phyloP scores from a whole-genome alignment of 2,329 filamentous ascomycete genomes.

The Colletotrichum noveboracense region DNA sequence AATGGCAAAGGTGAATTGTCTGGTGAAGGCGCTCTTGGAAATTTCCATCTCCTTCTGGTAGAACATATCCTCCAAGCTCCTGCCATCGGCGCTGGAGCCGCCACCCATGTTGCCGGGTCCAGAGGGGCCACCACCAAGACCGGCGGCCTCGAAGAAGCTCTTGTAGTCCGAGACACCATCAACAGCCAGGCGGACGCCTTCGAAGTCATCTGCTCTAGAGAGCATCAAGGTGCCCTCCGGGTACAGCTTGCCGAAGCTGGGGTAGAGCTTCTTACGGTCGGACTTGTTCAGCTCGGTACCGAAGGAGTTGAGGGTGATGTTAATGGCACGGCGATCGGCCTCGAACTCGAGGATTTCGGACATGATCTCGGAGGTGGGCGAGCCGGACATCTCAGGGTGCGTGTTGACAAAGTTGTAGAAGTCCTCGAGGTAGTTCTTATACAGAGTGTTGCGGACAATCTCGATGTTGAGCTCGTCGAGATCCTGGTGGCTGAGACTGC shows the following conservation, averaged over 20 bases:
- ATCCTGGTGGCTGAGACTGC: constrained; percentile 93
- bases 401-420: constrained; percentile 95
- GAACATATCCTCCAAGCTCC: constrained; percentile 95
- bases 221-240: constrained; percentile 96
- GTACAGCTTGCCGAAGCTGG: constrained; percentile 87
- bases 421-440: constrained; percentile 99
- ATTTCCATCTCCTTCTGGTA: constrained; percentile 99
- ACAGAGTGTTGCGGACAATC: constrained; percentile 96
- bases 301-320: constrained; percentile 98
- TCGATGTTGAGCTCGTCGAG: constrained; percentile 99
- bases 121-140: constrained; percentile 72
- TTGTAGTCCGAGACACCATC: constrained; percentile 95
- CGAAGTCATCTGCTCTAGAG: constrained; percentile 90
- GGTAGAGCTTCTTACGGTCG: constrained; percentile 96
- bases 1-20: constrained; percentile 93
- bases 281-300: constrained; percentile 94
- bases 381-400: constrained; percentile 83
- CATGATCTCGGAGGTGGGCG: constrained; percentile 94
- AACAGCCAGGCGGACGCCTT: constrained; percentile 91
- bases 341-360: constrained; percentile 95
- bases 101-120: constrained; percentile 86
- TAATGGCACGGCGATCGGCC: constrained; percentile 94
- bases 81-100: constrained; percentile 79
- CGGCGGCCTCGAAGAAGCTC: constrained; percentile 91
- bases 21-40: constrained; percentile 91